Evolutionary conservation across 805 yeast species (phyloP).

Genomic region (Lipomyces lipofer): DNA sequence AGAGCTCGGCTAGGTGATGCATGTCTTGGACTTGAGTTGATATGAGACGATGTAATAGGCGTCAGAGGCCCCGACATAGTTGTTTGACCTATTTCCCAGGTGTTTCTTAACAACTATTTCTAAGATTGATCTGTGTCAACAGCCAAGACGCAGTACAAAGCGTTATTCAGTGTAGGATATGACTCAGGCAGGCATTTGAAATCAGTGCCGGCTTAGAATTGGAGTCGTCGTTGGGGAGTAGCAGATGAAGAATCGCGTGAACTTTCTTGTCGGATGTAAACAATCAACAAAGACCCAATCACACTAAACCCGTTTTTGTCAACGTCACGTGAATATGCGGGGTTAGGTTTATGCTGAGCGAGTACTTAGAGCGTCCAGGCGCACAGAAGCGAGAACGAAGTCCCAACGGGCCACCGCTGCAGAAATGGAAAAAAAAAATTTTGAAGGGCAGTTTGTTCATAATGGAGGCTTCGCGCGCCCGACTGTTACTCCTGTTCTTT

Average conservation of each 20-base stretch:
- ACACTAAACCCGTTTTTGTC: neutral
- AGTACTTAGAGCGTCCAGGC: neutral
- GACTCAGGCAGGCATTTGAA: no score
- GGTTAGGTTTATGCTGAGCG: neutral
- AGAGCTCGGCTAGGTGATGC: constrained; percentile 2
- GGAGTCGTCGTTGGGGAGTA: no score
- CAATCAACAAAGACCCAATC: neutral
- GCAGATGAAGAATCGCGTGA: no score
- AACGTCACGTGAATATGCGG: neutral
- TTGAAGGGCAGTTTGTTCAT: no score
- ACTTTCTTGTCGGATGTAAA: neutral
- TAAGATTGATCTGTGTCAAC: no score
- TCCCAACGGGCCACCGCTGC: neutral
- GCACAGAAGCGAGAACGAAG: neutral
- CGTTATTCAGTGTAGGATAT: no score
- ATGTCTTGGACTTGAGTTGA: constrained; percentile 14
- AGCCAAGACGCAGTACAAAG: no score
- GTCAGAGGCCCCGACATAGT: constrained; percentile 26
- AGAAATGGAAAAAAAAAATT: neutral
- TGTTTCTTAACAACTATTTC: no score
- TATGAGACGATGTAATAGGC: constrained; percentile 17
- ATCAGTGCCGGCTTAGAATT: no score
- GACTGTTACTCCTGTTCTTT: constrained; percentile 1
- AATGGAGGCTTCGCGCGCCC: no score
- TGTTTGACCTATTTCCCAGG: no score